Conservation (phyloP, 352 stramenopile genomes). For the Phytophthora melonis region DNA sequence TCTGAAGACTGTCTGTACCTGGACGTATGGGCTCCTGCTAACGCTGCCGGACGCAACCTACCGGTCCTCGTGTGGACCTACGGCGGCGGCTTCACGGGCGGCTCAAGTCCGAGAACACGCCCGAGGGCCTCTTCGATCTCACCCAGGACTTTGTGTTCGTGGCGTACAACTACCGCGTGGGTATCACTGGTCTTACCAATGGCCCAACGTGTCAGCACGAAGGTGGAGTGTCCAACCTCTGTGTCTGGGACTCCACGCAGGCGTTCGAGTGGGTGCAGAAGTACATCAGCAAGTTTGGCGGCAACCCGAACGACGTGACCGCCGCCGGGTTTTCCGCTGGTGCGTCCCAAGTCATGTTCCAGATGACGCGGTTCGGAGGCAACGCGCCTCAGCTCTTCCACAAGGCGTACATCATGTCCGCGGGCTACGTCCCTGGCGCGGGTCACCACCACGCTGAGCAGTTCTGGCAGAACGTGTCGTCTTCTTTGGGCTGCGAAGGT, state of each 20-base stretch:
- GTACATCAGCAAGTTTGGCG: constrained; percentile 47
- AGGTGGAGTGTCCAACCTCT: neutral
- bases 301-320: neutral
- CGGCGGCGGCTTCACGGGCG: constrained; percentile 35
- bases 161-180: neutral
- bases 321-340: neutral
- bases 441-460: constrained; percentile 25
- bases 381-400: constrained; percentile 1
- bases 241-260: constrained; percentile 35
- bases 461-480: constrained; percentile 30
- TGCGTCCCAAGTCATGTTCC: neutral
- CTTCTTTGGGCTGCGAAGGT: constrained; percentile 13
- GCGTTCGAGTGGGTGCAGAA: constrained; percentile 48
- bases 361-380: neutral
- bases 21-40: constrained; percentile 39
- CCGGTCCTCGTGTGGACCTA: constrained; percentile 47
- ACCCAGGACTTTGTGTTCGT: constrained; percentile 1
- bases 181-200: neutral
- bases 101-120: constrained; percentile 30
- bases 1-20: constrained; percentile 28
- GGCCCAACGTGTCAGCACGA: neutral
- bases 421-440: constrained; percentile 17
- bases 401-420: constrained; percentile 20
- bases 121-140: constrained; percentile 34
- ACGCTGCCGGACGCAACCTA: constrained; percentile 31